Base-by-base conservation (phyloP, 2,329 filamentous ascomycete species). In the Fusarium illudens region DNA sequence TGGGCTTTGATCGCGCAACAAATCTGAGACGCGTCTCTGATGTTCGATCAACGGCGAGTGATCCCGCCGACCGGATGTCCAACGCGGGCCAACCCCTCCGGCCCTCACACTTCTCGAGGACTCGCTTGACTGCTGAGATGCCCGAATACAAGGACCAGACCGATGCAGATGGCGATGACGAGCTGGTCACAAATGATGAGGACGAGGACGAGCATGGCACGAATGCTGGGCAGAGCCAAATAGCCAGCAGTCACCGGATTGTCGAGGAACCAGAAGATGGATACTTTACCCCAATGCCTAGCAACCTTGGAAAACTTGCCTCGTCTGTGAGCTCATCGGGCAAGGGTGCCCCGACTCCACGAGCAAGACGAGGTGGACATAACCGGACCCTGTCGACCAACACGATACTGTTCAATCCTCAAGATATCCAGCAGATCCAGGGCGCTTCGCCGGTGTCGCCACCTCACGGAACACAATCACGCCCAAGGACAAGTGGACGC, bases 151-250 rank as follows among this genome's bases (percentile, higher is more conserved):
- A 85, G 67, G 84, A 87, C 44, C 89, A 94, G 60, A 94, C 92
- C 0, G 93, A 96, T 73, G 92, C 90, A 7, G 93, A 97, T 75
- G 93, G 93, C 1, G 94, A 97, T 73, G 94, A 97, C 72, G 94
- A 97, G 77, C 82, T 94, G n/a, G 86, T 92, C 12, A 94, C 92
- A 4, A 92, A 94, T 58, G 92, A 93, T 58, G 91, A 94, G 59
- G 88, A 89, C 30, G 86, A 90, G 39, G 86, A 87, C 58, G 84
- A 88, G 51, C 82, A 84, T 15, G 79, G 75, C 13, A 81, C 81
- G 68, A 80, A 85, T 69, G 76, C 75, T n/a, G 76, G 73, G 17
- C 75, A 80, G 59, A 77, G 76, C 53, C 68, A 71, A 37, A 68
- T 68, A 57, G 74, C 70, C n/a, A 69, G 71, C 15, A 72, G 69